Evolutionary conservation across 176 grass and related monocot genomes (phyloP), one percentile per base, ranked within the genome.

Genomic region (Oryza officinalis): DNA sequence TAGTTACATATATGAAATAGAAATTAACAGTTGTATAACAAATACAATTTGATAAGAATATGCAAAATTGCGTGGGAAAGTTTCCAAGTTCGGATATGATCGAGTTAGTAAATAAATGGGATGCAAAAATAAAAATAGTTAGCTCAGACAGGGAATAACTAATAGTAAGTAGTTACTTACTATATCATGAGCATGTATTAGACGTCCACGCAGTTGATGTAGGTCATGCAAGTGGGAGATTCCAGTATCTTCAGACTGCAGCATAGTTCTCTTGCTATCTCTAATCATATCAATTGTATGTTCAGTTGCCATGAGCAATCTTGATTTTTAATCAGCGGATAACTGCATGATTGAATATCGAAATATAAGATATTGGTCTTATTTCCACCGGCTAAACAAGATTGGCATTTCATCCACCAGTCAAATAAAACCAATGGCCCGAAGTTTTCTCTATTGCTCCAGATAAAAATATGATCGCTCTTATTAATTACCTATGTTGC

Each of bases 221-320:
- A 98, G 65, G n/a, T 95, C 93, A 71, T 95, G 91, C 83, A 98
- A 86, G 69, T 95, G 87, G 68, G 91, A 98, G 45, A 95, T 91
- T 38, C 96, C 96, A 90, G 93, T 89, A 50, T 95, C 96, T 88
- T 95, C 96, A 13, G 96, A 92, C 73, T 93, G 93, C 65, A 95
- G 69, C 89, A 95, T 98, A 20, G 87, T 92, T 86, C 83, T 88
- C 79, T 85, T 86, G 78, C 93, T 54, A 67, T 95, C 93, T 82
- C 83, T 98, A 44, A 98, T 69, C 80, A 87, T 88, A 40, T 92
- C 89, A 71, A 87, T 89, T 66, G 91, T 88, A 65, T 93, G 45
- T 57, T 94, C 89, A 13, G 93, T 85, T 71, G 91, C 81, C 77
- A 85, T 90, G 27, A 95, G 85, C 74, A 98, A 75, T 76, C 91